phyloP scores from a whole-genome alignment of 2,329 filamentous ascomycete species.

The Pseudocercospora cruenta region DNA sequence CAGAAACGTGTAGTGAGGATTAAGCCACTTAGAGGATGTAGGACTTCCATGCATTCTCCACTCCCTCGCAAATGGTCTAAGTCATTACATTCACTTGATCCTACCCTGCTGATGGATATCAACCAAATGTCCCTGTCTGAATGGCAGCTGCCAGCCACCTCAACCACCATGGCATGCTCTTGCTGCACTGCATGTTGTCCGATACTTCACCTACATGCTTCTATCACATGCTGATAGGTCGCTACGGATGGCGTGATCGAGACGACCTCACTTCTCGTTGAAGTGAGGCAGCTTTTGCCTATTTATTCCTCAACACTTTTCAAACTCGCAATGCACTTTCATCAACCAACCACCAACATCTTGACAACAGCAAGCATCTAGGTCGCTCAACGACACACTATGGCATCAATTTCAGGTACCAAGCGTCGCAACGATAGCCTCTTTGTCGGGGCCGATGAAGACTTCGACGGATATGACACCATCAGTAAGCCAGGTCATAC shows the following conservation, averaged over 20 bases:
- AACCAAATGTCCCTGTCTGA: not conserved
- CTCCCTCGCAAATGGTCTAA: not conserved
- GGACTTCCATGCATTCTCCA: not conserved
- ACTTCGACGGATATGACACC: not conserved
- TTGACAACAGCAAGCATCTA: not conserved
- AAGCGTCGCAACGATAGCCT: not conserved
- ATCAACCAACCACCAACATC: not conserved
- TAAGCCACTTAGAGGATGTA: too few species aligned
- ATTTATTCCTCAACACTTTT: not conserved
- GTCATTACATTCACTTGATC: not conserved
- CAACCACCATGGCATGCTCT: not conserved
- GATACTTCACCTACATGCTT: not conserved
- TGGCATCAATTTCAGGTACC: not conserved
- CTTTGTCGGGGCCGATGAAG: not conserved
- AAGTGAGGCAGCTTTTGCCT: not conserved
- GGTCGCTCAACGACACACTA: not conserved
- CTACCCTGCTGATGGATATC: not conserved
- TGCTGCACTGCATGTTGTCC: not conserved
- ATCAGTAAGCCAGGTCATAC: not conserved
- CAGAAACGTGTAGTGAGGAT: too few species aligned
- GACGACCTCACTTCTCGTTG: not conserved
- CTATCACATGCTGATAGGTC: not conserved
- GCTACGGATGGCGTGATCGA: not conserved
- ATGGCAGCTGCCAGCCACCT: too few species aligned
- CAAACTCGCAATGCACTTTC: not conserved